Evolutionary conservation across 148 eudicot genomes (phyloP), one percentile per base, ranked within the genome.

Genomic region (Persicaria tinctoria): DNA sequence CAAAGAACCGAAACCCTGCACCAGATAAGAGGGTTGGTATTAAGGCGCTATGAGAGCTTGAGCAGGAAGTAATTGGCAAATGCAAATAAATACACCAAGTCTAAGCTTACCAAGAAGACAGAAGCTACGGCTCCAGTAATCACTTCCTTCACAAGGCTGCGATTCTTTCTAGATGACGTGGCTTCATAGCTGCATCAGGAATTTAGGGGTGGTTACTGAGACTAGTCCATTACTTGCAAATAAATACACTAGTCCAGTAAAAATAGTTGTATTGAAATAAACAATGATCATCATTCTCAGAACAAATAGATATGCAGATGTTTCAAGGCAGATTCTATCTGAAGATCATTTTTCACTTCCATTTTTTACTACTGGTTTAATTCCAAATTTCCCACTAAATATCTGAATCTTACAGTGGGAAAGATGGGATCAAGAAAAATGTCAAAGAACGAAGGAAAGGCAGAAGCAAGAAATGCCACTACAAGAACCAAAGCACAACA

Each of bases 1-100:
- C 84, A 95, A 86, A 66, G 99, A 92, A 68, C 99, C 99, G 78
- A 95, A 95, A 76, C 99, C 99, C 99, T 95, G 99, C 87, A 78
- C 54, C 68, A 17, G 1, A 32, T 11, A 66, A 13, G 47, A 13
- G 47, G 47, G 46, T 32, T 59, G 5, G 2, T 5, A 6, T 59
- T 8, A 59, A 59, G 64, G 64, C 64, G 20, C n/a, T 20, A 27
- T 13, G 5, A 63, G 38, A 63, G 5, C 69, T 27, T 32, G 12
- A 27, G 46, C 41, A 66, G 17, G 6, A 13, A 11, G 70, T 41
- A 13, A 66, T 63, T 32, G 69, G 12, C 1, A 11, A 38, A 12
- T 8, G 27, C 46, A 32, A 38, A 56, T 1, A 5, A 55, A 56
- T 27, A 59, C 20, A 8, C 4, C 3, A 18, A 59, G 11, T 8